Evolutionary conservation across 441 rosid genomes (phyloP), one percentile per base, ranked within the genome.

Genomic region (Biscutella laevigata): DNA sequence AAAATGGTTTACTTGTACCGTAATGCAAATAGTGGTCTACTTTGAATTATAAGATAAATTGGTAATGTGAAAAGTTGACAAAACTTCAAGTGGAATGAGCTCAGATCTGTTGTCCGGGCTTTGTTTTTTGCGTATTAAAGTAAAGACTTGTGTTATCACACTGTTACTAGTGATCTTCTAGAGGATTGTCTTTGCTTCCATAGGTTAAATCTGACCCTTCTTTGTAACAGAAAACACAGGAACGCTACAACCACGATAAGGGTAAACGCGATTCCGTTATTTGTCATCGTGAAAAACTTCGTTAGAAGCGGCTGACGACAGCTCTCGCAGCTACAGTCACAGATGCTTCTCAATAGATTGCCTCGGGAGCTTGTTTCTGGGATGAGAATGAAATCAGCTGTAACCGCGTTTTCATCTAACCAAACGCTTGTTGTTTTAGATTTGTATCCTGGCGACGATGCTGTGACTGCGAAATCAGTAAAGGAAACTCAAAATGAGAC

Each of bases 311-410:
- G 56, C 42, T 70, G 64, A 22, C 64, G 44, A 53, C 48, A 60
- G 50, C 13, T 44, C 15, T 30, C 19, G 30, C 36, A 47, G 72
- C 41, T 45, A 54, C 88, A 81, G 45, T 73, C 73, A 44, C 73
- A 71, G 6, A 26, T 34, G 58, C 84, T 77, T 50, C 42, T 59
- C 41, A 64, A 52, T 36, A 38, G 28, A 12, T 33, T 70, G 45
- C 53, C 79, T 11, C 41, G 44, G 2, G 39, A 14, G 21, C 59
- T 21, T 58, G 53, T 64, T 41, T 80, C 83, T 14, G 95, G 91
- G 51, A 83, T 87, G 17, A 91, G 91, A 66, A 91, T 73, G 45
- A 91, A 91, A 73, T 88, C 96, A 13, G 80, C 46, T 2, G 64
- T 75, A 42, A 62, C 76, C 4, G 86, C 86, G 32, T 63, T 67